Evolutionary conservation across 129 eudicot species (phyloP).

Genomic region (Mikania micrantha): DNA sequence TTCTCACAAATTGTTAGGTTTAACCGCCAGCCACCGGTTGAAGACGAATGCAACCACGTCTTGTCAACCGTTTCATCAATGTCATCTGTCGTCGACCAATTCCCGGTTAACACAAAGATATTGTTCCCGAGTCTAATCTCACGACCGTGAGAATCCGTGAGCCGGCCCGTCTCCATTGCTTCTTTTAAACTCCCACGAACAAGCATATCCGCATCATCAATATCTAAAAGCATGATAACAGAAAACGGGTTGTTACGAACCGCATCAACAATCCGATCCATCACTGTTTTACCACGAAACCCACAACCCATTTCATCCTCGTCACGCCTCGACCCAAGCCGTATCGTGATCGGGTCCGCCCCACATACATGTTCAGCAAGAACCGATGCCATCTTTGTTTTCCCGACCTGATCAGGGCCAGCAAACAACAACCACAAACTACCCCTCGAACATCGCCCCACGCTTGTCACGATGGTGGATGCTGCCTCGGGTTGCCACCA

Average conservation of each 20-base stretch:
- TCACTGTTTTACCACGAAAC: slow-evolving; percentile 70
- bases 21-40: slow-evolving; percentile 44
- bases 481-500: slow-evolving; percentile 99
- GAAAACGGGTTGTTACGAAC: slow-evolving; percentile 73
- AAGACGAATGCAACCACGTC: slow-evolving; percentile 34
- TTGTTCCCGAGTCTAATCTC: slow-evolving; percentile 81
- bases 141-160: slow-evolving; percentile 78
- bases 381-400: slow-evolving; percentile 79
- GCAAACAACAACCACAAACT: slow-evolving; percentile 71
- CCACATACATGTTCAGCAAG: slow-evolving; percentile 71
- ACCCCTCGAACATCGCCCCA: slow-evolving; percentile 49
- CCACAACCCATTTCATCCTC: slow-evolving; percentile 48
- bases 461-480: slow-evolving; percentile 55
- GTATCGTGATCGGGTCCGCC: slow-evolving; percentile 45
- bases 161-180: slow-evolving; percentile 83
- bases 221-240: slow-evolving; percentile 73
- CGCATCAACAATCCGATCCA: slow-evolving; percentile 76
- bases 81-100: slow-evolving; percentile 45
- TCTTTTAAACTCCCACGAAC: slow-evolving; percentile 63
- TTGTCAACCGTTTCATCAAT: slow-evolving; percentile 38
- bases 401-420: slow-evolving; percentile 80
- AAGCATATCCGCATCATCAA: slow-evolving; percentile 79
- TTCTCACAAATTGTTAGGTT: slow-evolving; percentile 47
- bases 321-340: slow-evolving; percentile 61
- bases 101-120: slow-evolving; percentile 69